These are phyloP conservation scores for Croton laevigatus DNA, from an alignment of 441 rosid genomes.

Conservation along the genomic window DNA sequence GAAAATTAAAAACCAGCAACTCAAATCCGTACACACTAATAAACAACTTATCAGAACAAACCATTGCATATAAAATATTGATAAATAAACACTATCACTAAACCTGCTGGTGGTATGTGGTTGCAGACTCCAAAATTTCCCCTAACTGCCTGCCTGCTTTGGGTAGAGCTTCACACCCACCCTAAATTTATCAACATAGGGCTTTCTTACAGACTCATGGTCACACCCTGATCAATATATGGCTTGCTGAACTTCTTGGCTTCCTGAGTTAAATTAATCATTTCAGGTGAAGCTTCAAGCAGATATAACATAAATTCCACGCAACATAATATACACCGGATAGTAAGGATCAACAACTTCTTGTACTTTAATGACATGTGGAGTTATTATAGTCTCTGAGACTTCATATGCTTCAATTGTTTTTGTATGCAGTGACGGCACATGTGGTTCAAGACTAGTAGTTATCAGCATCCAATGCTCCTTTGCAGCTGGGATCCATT, in stretches of 20 bases:
- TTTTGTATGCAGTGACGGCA: conserved; percentile 53
- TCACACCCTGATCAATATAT: conserved; percentile 74
- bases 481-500: conserved; percentile 69
- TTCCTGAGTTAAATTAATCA: conserved; percentile 48
- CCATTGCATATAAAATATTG: not conserved
- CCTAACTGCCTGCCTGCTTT: conserved; percentile 54
- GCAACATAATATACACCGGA: conserved; percentile 48
- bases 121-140: conserved; percentile 81
- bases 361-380: conserved; percentile 56
- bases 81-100: not conserved
- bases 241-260: conserved; percentile 88
- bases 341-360: conserved; percentile 77
- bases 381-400: conserved; percentile 60
- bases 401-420: conserved; percentile 59
- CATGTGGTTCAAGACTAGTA: conserved; percentile 65
- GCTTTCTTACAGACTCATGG: conserved; percentile 43
- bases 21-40: not conserved
- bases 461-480: conserved; percentile 52
- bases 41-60: not conserved
- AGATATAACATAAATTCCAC: conserved; percentile 10
- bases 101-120: conserved; percentile 85
- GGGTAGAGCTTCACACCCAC: conserved; percentile 78
- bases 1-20: conserved; percentile 9
- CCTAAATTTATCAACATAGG: conserved; percentile 75
- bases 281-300: conserved; percentile 23